Percentiles rank a stretch among this genome's conserved stretches.
phyloP scores from a whole-genome alignment of 179 eudicot genomes.

The Beta lomatogona region DNA sequence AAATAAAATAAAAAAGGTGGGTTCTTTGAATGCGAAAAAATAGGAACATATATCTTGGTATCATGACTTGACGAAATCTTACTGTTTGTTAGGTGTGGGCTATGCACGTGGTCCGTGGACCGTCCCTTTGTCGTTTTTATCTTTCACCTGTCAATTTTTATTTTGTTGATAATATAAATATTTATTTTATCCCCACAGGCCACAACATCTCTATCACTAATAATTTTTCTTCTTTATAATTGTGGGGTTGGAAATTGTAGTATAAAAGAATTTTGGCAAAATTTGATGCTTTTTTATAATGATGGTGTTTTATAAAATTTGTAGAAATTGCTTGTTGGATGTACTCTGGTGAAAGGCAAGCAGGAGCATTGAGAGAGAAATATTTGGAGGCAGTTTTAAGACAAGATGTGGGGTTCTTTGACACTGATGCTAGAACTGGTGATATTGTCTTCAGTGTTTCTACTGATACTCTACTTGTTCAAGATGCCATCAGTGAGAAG shows the following conservation, averaged over 20 bases:
- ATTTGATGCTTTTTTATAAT: slow-evolving; percentile 13
- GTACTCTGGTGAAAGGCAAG: slow-evolving; percentile 98
- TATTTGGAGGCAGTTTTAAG: slow-evolving; percentile 94
- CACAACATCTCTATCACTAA: slow-evolving; percentile 18
- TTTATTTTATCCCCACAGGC: neutral
- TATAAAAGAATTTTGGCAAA: slow-evolving; percentile 28
- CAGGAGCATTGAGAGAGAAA: slow-evolving; percentile 78
- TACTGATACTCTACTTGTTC: slow-evolving; percentile 96
- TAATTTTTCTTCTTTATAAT: slow-evolving; percentile 1
- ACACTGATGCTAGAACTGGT: slow-evolving; percentile 98
- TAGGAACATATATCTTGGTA: neutral
- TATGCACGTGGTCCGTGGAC: slow-evolving; percentile 86
- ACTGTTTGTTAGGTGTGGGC: slow-evolving; percentile 31
- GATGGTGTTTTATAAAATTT: slow-evolving; percentile 9
- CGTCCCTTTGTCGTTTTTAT: slow-evolving; percentile 46
- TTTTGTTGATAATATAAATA: slow-evolving; percentile 14
- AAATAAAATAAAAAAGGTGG: neutral
- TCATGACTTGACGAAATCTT: slow-evolving; percentile 20
- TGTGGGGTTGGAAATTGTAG: slow-evolving; percentile 23
- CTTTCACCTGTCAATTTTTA: slow-evolving; percentile 47
- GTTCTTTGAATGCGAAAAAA: neutral
- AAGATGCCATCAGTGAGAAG: slow-evolving; percentile 99
- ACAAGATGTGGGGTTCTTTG: slow-evolving; percentile 97
- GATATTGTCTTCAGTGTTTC: slow-evolving; percentile 97
- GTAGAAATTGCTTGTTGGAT: slow-evolving; percentile 98